phyloP scores from a whole-genome alignment of 495 filamentous ascomycete species.

The Arthonia radiata region DNA sequence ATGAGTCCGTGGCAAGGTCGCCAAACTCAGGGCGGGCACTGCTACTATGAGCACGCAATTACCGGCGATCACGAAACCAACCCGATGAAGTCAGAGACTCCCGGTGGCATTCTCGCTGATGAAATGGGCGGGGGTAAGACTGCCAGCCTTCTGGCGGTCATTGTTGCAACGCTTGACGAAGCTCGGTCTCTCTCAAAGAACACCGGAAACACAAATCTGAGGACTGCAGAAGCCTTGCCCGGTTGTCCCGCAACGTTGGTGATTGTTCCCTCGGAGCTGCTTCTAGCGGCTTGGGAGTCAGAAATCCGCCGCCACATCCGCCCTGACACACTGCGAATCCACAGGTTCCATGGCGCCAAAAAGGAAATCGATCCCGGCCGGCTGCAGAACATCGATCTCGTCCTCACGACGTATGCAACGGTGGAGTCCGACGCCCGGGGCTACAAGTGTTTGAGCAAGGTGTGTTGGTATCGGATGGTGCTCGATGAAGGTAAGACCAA shows the following conservation, averaged over 20 bases:
- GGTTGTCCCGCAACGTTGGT: too few species aligned
- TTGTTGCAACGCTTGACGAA: constrained; percentile 21
- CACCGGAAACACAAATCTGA: constrained; percentile 4
- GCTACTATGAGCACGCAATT: constrained; percentile 2
- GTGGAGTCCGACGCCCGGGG: constrained; percentile 9
- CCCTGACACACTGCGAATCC: too few species aligned
- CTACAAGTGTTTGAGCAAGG: constrained; percentile 5
- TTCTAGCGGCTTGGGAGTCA: too few species aligned
- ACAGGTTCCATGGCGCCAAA: constrained; percentile 15
- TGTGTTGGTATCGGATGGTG: constrained; percentile 17
- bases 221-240: constrained; percentile 1
- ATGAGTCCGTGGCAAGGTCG: constrained; percentile 1
- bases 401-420: constrained; percentile 20
- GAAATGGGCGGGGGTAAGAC: constrained; percentile 72
- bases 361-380: constrained; percentile 4
- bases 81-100: constrained; percentile 1
- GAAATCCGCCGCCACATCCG: too few species aligned
- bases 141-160: constrained; percentile 39
- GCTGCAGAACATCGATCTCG: constrained; percentile 12
- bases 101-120: constrained; percentile 51
- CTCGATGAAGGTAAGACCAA: constrained; percentile 25
- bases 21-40: constrained; percentile 1
- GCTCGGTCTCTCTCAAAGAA: constrained; percentile 5
- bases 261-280: too few species aligned
- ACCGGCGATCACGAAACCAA: not conserved